Conservation (phyloP, 225 moss, liverwort and hornwort genomes). For the Lunularia cruciata region DNA sequence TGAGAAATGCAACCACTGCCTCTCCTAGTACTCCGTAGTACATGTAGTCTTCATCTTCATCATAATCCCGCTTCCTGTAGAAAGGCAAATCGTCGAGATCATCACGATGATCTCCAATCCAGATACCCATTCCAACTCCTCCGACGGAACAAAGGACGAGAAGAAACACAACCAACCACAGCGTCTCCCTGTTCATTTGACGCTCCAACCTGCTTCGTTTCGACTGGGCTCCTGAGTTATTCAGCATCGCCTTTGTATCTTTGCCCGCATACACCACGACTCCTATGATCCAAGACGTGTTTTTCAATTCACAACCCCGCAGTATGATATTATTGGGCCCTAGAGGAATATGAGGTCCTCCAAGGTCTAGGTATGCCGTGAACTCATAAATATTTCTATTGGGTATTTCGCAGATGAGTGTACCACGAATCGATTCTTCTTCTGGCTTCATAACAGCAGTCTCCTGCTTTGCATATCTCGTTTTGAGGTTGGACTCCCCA, state of each 20-base stretch:
- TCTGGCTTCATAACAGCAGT: slow-evolving; percentile 44
- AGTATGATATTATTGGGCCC: slow-evolving; percentile 79
- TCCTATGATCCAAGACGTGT: slow-evolving; percentile 85
- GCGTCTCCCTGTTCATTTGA: slow-evolving; percentile 76
- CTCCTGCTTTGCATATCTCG: slow-evolving; percentile 77
- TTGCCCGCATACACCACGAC: slow-evolving; percentile 86
- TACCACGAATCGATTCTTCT: slow-evolving; percentile 47
- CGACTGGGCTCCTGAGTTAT: slow-evolving; percentile 81
- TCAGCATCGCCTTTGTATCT: slow-evolving; percentile 88
- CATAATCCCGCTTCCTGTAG: slow-evolving; percentile 44
- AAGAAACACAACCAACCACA: slow-evolving; percentile 63
- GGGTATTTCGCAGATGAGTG: slow-evolving; percentile 72
- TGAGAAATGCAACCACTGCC: slow-evolving; percentile 64
- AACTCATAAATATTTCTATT: slow-evolving; percentile 94
- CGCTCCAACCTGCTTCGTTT: slow-evolving; percentile 83
- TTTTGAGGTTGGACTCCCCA: slow-evolving; percentile 91
- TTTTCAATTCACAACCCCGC: slow-evolving; percentile 83
- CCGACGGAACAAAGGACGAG: slow-evolving; percentile 63
- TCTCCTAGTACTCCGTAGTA: slow-evolving; percentile 68
- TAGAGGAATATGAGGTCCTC: slow-evolving; percentile 55
- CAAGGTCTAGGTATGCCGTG: slow-evolving; percentile 72
- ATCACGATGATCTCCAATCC: slow-evolving; percentile 46
- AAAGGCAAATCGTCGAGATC: slow-evolving; percentile 53
- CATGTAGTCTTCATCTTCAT: slow-evolving; percentile 34
- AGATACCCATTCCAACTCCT: slow-evolving; percentile 78